These are phyloP conservation scores for Rhizopogon sp. DNA, from an alignment of 768 basidiomycete genomes.

Conservation along the genomic window DNA sequence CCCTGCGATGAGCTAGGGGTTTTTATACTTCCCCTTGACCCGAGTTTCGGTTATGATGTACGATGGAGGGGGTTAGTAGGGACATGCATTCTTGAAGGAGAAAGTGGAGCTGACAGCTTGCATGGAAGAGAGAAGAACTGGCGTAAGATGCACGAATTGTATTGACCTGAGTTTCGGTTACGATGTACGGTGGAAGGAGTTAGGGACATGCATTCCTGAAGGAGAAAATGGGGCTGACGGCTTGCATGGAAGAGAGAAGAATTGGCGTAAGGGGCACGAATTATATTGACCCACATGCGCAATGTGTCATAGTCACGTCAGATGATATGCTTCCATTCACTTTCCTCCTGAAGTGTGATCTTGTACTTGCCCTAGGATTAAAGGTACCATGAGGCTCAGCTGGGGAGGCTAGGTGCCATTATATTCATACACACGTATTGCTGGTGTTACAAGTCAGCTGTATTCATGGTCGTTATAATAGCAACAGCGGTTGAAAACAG, in stretches of 20 bases:
- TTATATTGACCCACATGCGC: not conserved
- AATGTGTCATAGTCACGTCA: no score
- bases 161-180: not conserved
- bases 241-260: not conserved
- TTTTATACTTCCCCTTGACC: not conserved
- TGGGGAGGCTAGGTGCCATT: not conserved
- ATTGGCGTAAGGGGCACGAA: not conserved
- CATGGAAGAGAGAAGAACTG: not conserved
- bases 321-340: not conserved
- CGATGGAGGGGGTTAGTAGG: not conserved
- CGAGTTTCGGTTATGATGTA: no score
- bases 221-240: not conserved
- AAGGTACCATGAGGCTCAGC: not conserved
- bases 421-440: no score
- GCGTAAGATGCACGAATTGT: not conserved
- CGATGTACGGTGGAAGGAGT: not conserved
- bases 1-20: not conserved
- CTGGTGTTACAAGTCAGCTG: no score
- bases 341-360: no score
- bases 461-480: no score
- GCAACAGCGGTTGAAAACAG: no score
- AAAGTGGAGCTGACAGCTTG: not conserved
- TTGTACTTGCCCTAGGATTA: not conserved
- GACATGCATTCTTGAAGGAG: not conserved
- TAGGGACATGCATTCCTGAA: not conserved